Evolutionary conservation across 208 protist species (phyloP), one percentile per base, ranked within the genome.

Genomic region (Trypanosoma lewisi): DNA sequence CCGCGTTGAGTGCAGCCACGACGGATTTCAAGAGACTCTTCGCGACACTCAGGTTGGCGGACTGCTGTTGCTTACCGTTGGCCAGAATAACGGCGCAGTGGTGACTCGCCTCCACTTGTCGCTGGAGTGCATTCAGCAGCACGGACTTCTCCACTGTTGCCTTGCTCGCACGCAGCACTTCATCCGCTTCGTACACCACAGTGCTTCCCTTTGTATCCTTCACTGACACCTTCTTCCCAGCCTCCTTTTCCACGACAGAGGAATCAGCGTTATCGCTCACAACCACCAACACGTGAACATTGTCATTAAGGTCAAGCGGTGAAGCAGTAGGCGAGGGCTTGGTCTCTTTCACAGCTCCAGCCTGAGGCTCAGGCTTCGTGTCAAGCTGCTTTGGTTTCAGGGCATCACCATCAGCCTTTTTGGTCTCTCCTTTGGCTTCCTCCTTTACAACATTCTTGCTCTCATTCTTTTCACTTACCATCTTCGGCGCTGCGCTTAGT

Each of bases 21-120:
- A 64, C 59, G 42, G 76, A 61, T 27, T 69, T 67, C 42, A 80
- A 45, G 41, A 75, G 52, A 1, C 67, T 44, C 39, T 67, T 55
- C 23, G 51, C 60, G 23, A 78, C 57, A 16, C 59, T 53, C n/a
- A 57, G 41, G 25, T 39, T 36, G 14, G 57, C 31, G 33, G 67
- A 63, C n/a, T 53, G 30, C 37, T 78, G 39, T 23, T 57, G 50
- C 47, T 55, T 54, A 57, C 82, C 73, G 55, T 75, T 70, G 17
- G 71, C 67, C 42, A 89, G 57, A 61, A 83, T 67, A 23, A 89
- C 21, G 4, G 79, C 76, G 59, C 58, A 58, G 64, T 85, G 82
- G 73, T 89, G 83, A 47, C 83, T 77, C 1, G 64, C 73, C 28
- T 81, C 53, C 27, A 83, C 53, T 66, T 89, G 78, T 33, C 79